Evolutionary conservation across 2,329 filamentous ascomycete species (phyloP).

Genomic region (Fusarium torulosum): DNA sequence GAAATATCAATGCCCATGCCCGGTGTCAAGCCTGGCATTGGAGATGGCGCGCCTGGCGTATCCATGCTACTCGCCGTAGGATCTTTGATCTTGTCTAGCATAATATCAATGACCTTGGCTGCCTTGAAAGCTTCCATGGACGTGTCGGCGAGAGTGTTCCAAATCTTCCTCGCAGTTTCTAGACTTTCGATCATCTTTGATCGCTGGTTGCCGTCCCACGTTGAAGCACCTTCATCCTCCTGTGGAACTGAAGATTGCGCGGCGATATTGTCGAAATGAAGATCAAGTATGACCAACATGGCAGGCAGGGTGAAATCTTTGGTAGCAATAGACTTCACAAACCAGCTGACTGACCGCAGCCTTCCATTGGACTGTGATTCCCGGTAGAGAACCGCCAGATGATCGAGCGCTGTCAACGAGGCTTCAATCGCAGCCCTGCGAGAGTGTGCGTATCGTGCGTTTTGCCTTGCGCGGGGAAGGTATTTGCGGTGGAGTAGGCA

Average conservation of each 20-base stretch:
- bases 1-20: constrained; percentile 56
- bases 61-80: constrained; percentile 32
- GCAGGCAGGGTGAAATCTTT: constrained; percentile 89
- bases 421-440: constrained; percentile 87
- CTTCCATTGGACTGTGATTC: constrained; percentile 81
- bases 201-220: constrained; percentile 71
- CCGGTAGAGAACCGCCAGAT: constrained; percentile 79
- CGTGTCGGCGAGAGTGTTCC: constrained; percentile 80
- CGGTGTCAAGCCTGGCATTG: constrained; percentile 49
- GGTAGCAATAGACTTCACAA: constrained; percentile 81
- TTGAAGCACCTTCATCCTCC: constrained; percentile 61
- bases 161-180: constrained; percentile 80
- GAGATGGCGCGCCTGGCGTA: constrained; percentile 28
- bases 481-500: constrained; percentile 92
- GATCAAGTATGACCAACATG: constrained; percentile 85
- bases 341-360: constrained; percentile 80
- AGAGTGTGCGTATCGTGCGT: constrained; percentile 85
- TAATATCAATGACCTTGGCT: constrained; percentile 81
- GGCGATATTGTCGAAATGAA: constrained; percentile 75
- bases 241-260: constrained; percentile 55
- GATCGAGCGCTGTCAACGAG: constrained; percentile 82
- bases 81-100: constrained; percentile 79
- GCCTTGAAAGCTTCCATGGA: constrained; percentile 95
- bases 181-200: constrained; percentile 82
- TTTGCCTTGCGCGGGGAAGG: constrained; percentile 80